Evolutionary conservation across 495 filamentous ascomycete species (phyloP).

Genomic region (Xylaria curta): DNA sequence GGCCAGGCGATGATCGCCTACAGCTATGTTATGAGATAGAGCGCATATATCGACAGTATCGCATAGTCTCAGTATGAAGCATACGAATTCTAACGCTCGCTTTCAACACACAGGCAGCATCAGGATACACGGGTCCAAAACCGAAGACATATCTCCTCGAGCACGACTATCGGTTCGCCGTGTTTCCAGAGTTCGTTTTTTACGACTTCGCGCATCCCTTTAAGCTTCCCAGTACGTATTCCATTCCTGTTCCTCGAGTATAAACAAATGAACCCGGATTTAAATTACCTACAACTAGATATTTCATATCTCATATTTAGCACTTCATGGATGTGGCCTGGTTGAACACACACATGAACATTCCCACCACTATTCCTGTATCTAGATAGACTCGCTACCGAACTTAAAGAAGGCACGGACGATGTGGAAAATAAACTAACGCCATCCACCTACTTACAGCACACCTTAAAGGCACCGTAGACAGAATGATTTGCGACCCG

Average conservation of each 20-base stretch:
- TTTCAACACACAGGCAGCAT: slow-evolving; percentile 31
- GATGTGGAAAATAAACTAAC: slow-evolving; percentile 4
- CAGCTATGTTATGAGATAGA: background rate
- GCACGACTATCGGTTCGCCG: slow-evolving; percentile 71
- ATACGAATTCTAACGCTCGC: background rate
- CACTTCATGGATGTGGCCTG: background rate
- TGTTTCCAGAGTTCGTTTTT: slow-evolving; percentile 72
- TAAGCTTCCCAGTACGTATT: slow-evolving; percentile 60
- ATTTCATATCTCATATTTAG: background rate
- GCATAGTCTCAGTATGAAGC: background rate
- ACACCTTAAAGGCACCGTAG: slow-evolving; percentile 66
- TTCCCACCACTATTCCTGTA: background rate
- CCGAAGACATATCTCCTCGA: slow-evolving; percentile 67
- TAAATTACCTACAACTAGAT: background rate
- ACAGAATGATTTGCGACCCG: slow-evolving; percentile 75
- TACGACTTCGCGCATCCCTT: slow-evolving; percentile 76
- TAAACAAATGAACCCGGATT: background rate
- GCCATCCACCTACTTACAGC: slow-evolving; percentile 32
- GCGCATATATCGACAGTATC: background rate
- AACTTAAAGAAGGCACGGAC: background rate
- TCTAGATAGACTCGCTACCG: background rate
- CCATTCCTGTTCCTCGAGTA: background rate
- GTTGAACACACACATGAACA: background rate
- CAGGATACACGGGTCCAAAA: slow-evolving; percentile 39
- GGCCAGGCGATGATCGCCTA: background rate